phyloP scores from a whole-genome alignment of 345 rosid genomes.

The Mangifera indica region DNA sequence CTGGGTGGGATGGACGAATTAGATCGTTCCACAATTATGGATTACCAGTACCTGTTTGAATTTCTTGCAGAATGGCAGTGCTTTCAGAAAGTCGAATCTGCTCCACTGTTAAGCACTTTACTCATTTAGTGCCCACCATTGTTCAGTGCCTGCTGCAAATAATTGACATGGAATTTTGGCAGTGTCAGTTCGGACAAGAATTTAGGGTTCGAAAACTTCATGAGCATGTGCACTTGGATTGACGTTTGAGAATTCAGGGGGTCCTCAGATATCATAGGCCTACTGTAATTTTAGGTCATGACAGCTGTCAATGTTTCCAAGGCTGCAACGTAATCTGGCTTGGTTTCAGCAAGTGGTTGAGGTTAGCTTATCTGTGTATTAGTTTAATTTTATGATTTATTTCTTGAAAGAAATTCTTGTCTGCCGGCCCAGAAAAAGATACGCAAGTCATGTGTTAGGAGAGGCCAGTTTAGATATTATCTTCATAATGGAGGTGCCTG shows the following conservation, averaged over 20 bases:
- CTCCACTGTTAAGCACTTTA: not conserved
- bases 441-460: slow-evolving; percentile 26
- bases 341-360: slow-evolving; percentile 28
- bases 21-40: slow-evolving; percentile 91
- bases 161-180: slow-evolving; percentile 6
- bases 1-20: slow-evolving; percentile 92
- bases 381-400: slow-evolving; percentile 27
- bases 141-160: slow-evolving; percentile 16
- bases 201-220: slow-evolving; percentile 12
- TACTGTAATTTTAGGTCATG: slow-evolving; percentile 4
- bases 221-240: slow-evolving; percentile 16
- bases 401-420: slow-evolving; percentile 23
- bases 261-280: slow-evolving; percentile 24
- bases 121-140: slow-evolving; percentile 1
- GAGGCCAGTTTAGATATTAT: slow-evolving; percentile 26
- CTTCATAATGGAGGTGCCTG: slow-evolving; percentile 23
- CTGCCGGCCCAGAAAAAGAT: slow-evolving; percentile 31
- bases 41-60: slow-evolving; percentile 63
- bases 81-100: slow-evolving; percentile 17
- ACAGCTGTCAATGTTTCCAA: slow-evolving; percentile 18
- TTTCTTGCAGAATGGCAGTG: slow-evolving; percentile 9
- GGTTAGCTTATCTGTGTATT: slow-evolving; percentile 27
- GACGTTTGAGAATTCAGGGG: slow-evolving; percentile 18
- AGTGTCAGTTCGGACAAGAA: slow-evolving; percentile 13
- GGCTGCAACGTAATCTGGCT: slow-evolving; percentile 24